These are phyloP conservation scores for Cystoderma amianthinum DNA, from an alignment of 768 basidiomycete genomes.

Conservation along the genomic window DNA sequence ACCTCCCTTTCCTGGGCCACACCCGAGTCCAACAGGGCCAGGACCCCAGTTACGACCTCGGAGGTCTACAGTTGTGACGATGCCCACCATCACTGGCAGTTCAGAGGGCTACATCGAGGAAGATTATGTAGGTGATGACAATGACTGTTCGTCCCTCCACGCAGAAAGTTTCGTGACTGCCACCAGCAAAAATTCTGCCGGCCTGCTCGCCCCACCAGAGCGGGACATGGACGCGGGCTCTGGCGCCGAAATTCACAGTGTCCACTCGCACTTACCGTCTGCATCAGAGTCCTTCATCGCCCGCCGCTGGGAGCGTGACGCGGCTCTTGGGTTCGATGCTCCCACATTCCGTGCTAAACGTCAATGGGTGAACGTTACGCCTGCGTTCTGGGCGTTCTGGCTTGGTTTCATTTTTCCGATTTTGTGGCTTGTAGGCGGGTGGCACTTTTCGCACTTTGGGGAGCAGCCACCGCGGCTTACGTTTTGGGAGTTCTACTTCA, in stretches of 20 bases:
- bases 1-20: slow-evolving; percentile 42
- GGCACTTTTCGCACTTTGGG: slow-evolving; percentile 49
- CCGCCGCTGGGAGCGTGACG: slow-evolving; percentile 42
- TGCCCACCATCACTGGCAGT: slow-evolving; percentile 36
- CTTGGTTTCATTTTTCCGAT: slow-evolving; percentile 66
- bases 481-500: slow-evolving; percentile 41
- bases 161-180: slow-evolving; percentile 57
- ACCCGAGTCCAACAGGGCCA: slow-evolving; percentile 19
- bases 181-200: slow-evolving; percentile 12
- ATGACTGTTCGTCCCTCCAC: slow-evolving; percentile 39
- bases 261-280: slow-evolving; percentile 13
- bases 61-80: slow-evolving; percentile 17
- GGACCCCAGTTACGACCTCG: slow-evolving; percentile 20
- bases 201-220: neutral
- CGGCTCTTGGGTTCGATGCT: slow-evolving; percentile 23
- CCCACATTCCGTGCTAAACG: slow-evolving; percentile 26
- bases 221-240: slow-evolving; percentile 1
- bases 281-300: slow-evolving; percentile 46
- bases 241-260: slow-evolving; percentile 2
- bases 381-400: slow-evolving; percentile 65
- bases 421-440: slow-evolving; percentile 74
- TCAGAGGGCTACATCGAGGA: slow-evolving; percentile 20
- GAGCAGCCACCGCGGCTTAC: slow-evolving; percentile 36
- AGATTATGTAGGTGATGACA: slow-evolving; percentile 18
- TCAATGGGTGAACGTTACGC: slow-evolving; percentile 24